phyloP scores from a whole-genome alignment of 345 rosid species.

The Kernera saxatilis region DNA sequence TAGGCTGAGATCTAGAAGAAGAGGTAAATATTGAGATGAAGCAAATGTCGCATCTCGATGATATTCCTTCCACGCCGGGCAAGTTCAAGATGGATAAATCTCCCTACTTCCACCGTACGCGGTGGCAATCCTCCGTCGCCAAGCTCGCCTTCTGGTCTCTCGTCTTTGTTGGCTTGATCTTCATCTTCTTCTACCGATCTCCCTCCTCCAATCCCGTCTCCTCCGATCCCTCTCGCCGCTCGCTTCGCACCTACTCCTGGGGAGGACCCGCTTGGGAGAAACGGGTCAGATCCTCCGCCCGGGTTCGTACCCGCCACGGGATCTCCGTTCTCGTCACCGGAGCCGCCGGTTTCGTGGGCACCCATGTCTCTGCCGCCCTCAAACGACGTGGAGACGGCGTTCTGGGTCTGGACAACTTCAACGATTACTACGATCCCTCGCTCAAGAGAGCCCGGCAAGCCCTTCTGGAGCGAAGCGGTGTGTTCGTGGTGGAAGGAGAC shows the following conservation, averaged over 20 bases:
- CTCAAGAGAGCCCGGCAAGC: slow-evolving; percentile 39
- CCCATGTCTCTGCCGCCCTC: slow-evolving; percentile 43
- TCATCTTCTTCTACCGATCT: slow-evolving; percentile 80
- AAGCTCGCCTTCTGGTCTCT: slow-evolving; percentile 93
- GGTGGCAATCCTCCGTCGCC: slow-evolving; percentile 73
- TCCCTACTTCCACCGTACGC: slow-evolving; percentile 46
- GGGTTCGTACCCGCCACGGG: slow-evolving; percentile 33
- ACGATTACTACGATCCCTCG: slow-evolving; percentile 44
- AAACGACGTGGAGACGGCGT: slow-evolving; percentile 51
- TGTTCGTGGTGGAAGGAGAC: slow-evolving; percentile 44
- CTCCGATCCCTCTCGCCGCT: slow-evolving; percentile 34
- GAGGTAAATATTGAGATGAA: slow-evolving; percentile 30
- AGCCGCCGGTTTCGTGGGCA: slow-evolving; percentile 57
- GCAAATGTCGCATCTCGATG: slow-evolving; percentile 71
- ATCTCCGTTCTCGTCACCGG: slow-evolving; percentile 47
- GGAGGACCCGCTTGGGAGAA: slow-evolving; percentile 39
- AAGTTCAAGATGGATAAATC: slow-evolving; percentile 97
- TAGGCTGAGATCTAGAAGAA: background rate
- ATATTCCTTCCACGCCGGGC: slow-evolving; percentile 78
- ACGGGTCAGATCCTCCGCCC: slow-evolving; percentile 35
- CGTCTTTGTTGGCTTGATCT: slow-evolving; percentile 63
- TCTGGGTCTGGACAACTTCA: slow-evolving; percentile 50
- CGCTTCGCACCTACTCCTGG: slow-evolving; percentile 26
- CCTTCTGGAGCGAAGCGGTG: slow-evolving; percentile 37
- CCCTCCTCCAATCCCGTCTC: slow-evolving; percentile 47